Percentiles rank a stretch among this genome's conserved stretches.
phyloP scores from a whole-genome alignment of 257 asterid genomes.

The Penstemon barbatus region DNA sequence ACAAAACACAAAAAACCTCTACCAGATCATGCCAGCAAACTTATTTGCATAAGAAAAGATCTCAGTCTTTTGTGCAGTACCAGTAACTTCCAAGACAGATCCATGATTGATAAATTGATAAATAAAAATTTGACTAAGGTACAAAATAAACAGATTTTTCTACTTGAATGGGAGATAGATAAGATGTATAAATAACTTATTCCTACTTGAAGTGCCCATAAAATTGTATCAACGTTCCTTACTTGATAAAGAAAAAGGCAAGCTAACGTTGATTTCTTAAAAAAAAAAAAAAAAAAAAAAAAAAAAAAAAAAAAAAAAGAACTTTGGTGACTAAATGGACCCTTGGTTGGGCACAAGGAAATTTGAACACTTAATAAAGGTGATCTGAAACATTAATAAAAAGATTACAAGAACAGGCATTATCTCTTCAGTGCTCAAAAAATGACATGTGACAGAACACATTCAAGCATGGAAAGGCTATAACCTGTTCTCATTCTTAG shows the following conservation, averaged over 20 bases:
- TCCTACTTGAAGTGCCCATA: background rate
- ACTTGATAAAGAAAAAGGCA: constrained; percentile 16
- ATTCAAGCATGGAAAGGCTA: constrained; percentile 24
- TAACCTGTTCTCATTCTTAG: constrained; percentile 82
- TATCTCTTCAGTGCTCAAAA: constrained; percentile 13
- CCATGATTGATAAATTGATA: background rate
- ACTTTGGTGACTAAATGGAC: background rate
- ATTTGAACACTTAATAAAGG: constrained; percentile 4
- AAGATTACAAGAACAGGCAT: constrained; percentile 13
- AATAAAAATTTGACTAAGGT: background rate
- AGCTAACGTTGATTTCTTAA: constrained; percentile 11
- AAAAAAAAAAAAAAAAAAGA: background rate
- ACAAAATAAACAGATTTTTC: constrained; percentile 5
- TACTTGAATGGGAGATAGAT: background rate
- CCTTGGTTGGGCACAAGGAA: background rate
- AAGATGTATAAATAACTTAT: background rate
- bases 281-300: constrained; percentile 6
- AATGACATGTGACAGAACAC: constrained; percentile 18
- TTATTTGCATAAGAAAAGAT: constrained; percentile 11
- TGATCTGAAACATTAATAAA: background rate
- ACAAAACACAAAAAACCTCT: background rate
- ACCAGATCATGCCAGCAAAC: constrained; percentile 15
- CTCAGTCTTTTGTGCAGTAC: constrained; percentile 2
- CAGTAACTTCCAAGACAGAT: constrained; percentile 17
- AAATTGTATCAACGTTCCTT: constrained; percentile 13